These are phyloP conservation scores for Candolleomyces eurysporus DNA, from an alignment of 768 basidiomycete species.

Conservation along the genomic window DNA sequence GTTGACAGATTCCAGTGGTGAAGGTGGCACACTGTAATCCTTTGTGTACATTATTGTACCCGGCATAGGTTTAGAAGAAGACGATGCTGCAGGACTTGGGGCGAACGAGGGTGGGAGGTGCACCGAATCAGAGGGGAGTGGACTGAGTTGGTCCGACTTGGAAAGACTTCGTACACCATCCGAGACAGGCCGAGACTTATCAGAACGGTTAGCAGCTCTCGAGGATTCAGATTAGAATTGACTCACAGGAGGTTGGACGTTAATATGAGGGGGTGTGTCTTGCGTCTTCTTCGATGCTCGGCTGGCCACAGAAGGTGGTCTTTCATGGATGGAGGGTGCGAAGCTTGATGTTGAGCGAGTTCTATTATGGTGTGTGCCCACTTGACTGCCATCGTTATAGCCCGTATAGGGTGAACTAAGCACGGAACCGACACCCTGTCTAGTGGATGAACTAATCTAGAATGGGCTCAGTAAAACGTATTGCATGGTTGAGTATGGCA, in stretches of 20 bases:
- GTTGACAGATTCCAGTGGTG: slow-evolving; percentile 4
- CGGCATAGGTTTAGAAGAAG: neutral
- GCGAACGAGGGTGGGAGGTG: slow-evolving; percentile 1
- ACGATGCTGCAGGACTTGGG: neutral
- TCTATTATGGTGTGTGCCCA: slow-evolving; percentile 14
- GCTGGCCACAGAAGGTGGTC: neutral
- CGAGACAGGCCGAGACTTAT: slow-evolving; percentile 22
- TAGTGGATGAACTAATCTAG: neutral
- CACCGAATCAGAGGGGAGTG: slow-evolving; percentile 5
- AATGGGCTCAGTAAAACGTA: neutral
- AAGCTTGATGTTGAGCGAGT: slow-evolving; percentile 24
- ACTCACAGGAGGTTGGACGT: slow-evolving; percentile 37
- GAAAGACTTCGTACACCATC: slow-evolving; percentile 15
- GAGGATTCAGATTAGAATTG: neutral
- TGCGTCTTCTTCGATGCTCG: slow-evolving; percentile 14
- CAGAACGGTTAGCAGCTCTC: neutral
- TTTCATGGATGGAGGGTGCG: slow-evolving; percentile 11
- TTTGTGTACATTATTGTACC: neutral
- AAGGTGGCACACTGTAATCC: slow-evolving; percentile 1
- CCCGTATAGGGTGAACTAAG: neutral
- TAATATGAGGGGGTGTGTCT: slow-evolving; percentile 27
- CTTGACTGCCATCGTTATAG: neutral
- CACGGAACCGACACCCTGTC: neutral
- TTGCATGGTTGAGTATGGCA: neutral
- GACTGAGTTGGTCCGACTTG: slow-evolving; percentile 8